phyloP scores from a whole-genome alignment of 306 rosid species.

The Castanea mollissima region DNA sequence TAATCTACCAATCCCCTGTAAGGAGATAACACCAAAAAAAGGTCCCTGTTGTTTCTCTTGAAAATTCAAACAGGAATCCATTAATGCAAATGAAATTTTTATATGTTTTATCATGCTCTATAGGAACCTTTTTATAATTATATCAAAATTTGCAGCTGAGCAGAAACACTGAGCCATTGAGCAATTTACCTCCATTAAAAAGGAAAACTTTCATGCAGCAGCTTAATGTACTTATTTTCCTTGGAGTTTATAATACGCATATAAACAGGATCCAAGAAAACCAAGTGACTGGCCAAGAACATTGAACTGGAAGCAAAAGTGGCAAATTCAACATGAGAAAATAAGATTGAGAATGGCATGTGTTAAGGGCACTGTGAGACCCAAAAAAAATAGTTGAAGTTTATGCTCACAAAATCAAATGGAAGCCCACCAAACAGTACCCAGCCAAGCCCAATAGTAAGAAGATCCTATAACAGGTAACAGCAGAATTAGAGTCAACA shows the following conservation, averaged over 20 bases:
- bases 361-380: neutral
- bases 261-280: conserved; percentile 67
- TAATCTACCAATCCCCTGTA: too few relatives aligned
- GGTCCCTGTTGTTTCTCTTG: too few relatives aligned
- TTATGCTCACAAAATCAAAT: conserved; percentile 41
- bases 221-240: conserved; percentile 38
- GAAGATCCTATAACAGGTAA: conserved; percentile 38
- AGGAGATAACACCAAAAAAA: too few relatives aligned
- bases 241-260: conserved; percentile 63
- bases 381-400: neutral
- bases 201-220: conserved; percentile 6
- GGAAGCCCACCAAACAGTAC: conserved; percentile 62
- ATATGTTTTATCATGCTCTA: neutral
- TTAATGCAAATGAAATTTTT: neutral
- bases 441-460: conserved; percentile 60
- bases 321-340: neutral
- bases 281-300: conserved; percentile 69
- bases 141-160: conserved; percentile 16
- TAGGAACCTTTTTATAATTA: neutral
- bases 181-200: neutral
- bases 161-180: conserved; percentile 15
- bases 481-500: conserved; percentile 2
- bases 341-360: neutral
- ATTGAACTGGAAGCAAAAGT: conserved; percentile 40
- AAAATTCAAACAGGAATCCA: neutral